phyloP scores from a whole-genome alignment of 257 asterid genomes.

The Cruciata laevipes region DNA sequence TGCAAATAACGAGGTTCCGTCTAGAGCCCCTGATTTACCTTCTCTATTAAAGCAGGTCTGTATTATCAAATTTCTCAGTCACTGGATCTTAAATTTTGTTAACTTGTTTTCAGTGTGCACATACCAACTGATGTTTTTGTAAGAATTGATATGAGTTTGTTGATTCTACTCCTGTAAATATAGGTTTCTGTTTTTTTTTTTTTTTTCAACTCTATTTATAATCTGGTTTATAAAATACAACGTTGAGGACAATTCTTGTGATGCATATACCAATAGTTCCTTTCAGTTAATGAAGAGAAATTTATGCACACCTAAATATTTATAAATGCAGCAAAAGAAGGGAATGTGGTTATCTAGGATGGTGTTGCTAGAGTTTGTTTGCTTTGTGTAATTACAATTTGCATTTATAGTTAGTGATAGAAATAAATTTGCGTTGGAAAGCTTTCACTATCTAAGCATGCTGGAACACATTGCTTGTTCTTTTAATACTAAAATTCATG shows the following conservation, averaged over 20 bases:
- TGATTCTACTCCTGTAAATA: neutral
- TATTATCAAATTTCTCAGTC: neutral
- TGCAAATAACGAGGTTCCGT: conserved; percentile 51
- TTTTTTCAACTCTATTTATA: neutral
- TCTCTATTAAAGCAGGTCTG: conserved; percentile 53
- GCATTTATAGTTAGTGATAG: neutral
- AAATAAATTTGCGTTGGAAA: neutral
- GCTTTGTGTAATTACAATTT: neutral
- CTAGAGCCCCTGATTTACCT: conserved; percentile 58
- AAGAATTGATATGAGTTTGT: neutral
- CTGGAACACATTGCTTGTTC: neutral
- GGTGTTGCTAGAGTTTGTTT: neutral
- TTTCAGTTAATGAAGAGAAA: neutral
- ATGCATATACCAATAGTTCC: neutral
- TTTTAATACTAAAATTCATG: neutral
- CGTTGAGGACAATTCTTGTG: neutral
- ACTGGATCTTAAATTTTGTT: conserved; percentile 1
- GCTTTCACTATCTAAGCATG: neutral
- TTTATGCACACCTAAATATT: neutral
- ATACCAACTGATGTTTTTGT: neutral
- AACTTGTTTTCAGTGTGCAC: neutral
- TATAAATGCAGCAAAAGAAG: neutral
- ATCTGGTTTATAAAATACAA: neutral
- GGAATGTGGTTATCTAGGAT: neutral
- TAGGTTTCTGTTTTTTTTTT: neutral